Conservation (phyloP, 106 monocot species). For the Hemerocallis citrina region DNA sequence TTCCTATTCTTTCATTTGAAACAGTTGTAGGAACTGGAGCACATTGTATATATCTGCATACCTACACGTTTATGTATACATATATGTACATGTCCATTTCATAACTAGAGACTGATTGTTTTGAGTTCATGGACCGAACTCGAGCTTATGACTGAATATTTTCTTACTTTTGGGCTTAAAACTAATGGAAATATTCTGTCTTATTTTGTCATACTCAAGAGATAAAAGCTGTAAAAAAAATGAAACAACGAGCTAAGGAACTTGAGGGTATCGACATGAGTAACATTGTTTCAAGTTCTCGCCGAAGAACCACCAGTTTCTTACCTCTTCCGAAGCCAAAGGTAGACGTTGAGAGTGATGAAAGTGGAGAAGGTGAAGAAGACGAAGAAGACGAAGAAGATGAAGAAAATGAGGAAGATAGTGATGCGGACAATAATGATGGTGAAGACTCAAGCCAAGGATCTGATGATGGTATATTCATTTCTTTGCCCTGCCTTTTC, state of each 20-base stretch:
- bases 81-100: too few relatives aligned
- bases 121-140: too few relatives aligned
- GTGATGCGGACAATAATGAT: conserved; percentile 22
- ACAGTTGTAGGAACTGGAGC: background rate
- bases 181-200: too few relatives aligned
- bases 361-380: conserved; percentile 39
- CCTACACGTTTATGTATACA: too few relatives aligned
- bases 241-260: conserved; percentile 84
- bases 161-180: too few relatives aligned
- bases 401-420: conserved; percentile 27
- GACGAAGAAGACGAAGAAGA: conserved; percentile 29
- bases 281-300: conserved; percentile 88
- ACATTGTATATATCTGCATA: too few relatives aligned
- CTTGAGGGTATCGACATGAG: conserved; percentile 96
- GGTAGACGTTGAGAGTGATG: conserved; percentile 38
- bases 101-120: too few relatives aligned
- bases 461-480: conserved; percentile 40
- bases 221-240: conserved; percentile 76
- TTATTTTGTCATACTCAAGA: conserved; percentile 39
- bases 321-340: conserved; percentile 64
- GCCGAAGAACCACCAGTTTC: conserved; percentile 56
- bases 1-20: background rate
- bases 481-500: too few relatives aligned
- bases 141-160: too few relatives aligned
- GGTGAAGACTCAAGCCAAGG: conserved; percentile 36